A percentile compares a stretch with the other conserved stretches of the same genome.
Conservation (phyloP, 208 protist species). For the Trypanosoma grayi region DNA sequence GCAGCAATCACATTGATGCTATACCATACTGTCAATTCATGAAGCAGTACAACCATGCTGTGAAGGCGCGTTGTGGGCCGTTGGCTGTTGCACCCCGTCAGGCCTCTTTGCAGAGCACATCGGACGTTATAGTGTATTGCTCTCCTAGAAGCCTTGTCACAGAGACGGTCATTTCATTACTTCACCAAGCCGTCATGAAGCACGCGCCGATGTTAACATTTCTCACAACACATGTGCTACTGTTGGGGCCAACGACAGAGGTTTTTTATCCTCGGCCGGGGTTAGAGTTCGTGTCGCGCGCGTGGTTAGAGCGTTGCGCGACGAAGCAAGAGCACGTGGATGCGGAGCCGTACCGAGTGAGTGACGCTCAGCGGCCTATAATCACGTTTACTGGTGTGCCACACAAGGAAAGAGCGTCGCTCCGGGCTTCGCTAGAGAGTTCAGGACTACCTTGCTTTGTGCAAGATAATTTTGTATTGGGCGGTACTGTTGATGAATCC, state of each 20-base stretch:
- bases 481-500: not conserved
- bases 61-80: not conserved
- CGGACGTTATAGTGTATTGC: constrained; percentile 9
- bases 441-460: constrained; percentile 32
- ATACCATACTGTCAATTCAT: constrained; percentile 12
- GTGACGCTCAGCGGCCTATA: constrained; percentile 33
- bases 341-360: constrained; percentile 36
- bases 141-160: constrained; percentile 16
- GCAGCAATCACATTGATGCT: constrained; percentile 11
- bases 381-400: constrained; percentile 52
- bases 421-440: constrained; percentile 26
- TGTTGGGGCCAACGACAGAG: constrained; percentile 11
- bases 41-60: not conserved
- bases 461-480: constrained; percentile 43
- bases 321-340: constrained; percentile 31
- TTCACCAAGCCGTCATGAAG: not conserved
- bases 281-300: constrained; percentile 52
- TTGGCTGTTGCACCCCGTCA: not conserved
- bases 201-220: constrained; percentile 9
- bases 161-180: constrained; percentile 1
- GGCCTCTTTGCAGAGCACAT: not conserved
- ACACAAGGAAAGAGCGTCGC: constrained; percentile 24
- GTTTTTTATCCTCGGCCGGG: constrained; percentile 47
- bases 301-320: constrained; percentile 47
- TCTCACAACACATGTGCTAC: constrained; percentile 56